Conservation (phyloP, 2,329 filamentous ascomycete species). For the Westerdykella ornata region DNA sequence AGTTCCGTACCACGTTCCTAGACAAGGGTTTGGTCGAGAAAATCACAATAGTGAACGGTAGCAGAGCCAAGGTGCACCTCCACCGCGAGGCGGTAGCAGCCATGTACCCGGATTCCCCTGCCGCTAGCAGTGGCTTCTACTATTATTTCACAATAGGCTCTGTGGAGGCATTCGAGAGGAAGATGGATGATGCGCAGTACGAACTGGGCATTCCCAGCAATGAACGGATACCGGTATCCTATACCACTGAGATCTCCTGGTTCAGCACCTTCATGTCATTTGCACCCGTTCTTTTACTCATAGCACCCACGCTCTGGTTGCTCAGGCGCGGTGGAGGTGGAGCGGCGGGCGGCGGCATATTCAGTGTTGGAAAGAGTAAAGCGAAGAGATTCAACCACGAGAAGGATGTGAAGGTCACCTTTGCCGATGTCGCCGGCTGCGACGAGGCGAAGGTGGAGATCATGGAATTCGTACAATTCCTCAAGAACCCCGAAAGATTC, state of each 20-base stretch:
- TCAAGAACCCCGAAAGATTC: slow-evolving; percentile 89
- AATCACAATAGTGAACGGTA: slow-evolving; percentile 71
- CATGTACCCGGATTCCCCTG: slow-evolving; percentile 70
- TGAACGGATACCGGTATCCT: slow-evolving; percentile 92
- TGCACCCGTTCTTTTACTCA: slow-evolving; percentile 77
- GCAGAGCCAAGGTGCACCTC: slow-evolving; percentile 71
- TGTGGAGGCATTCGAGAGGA: slow-evolving; percentile 83
- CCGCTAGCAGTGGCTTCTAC: slow-evolving; percentile 61
- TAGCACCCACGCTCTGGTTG: slow-evolving; percentile 75
- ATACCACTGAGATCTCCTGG: slow-evolving; percentile 68
- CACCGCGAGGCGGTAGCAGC: slow-evolving; percentile 66
- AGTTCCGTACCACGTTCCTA: slow-evolving; percentile 86
- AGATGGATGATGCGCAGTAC: slow-evolving; percentile 78
- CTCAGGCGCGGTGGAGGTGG: slow-evolving; percentile 66
- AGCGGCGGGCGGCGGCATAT: slow-evolving; percentile 67
- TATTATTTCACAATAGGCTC: slow-evolving; percentile 97
- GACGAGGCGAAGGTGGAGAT: slow-evolving; percentile 98
- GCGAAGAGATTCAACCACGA: slow-evolving; percentile 98
- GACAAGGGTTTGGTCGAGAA: slow-evolving; percentile 96
- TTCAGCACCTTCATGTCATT: slow-evolving; percentile 70
- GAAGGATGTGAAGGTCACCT: slow-evolving; percentile 93
- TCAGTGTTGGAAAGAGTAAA: slow-evolving; percentile 91
- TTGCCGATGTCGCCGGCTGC: slow-evolving; percentile 92
- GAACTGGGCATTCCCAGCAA: slow-evolving; percentile 76
- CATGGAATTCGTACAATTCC: slow-evolving; percentile 97